Base-by-base conservation (phyloP, 371 early-diverging fungal species). In the Caulochytrium protostelioides region DNA sequence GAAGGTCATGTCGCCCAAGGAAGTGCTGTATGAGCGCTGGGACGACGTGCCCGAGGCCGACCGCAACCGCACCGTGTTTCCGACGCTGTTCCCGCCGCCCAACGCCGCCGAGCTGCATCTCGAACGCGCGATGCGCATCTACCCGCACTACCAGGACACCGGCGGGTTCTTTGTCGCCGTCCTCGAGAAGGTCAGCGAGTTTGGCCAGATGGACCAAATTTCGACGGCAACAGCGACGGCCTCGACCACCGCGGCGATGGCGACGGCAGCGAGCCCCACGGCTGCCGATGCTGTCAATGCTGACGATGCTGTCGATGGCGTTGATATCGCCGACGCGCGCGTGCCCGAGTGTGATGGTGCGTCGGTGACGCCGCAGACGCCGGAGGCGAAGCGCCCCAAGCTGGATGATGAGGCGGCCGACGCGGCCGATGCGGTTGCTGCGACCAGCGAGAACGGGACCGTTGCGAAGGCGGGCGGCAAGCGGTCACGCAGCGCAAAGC, bases 81-180 rank as follows among this genome's bases (percentile, higher is more conserved):
- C 54, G 59, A 20, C 57, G 2, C 32, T 74, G 44, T 90, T 87
- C 58, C 70, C 81, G 29, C 78, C 80, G n/a, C 54, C 52, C 23
- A 72, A 86, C 34, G 72, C 65, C 12, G 53, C 55, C 2, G 55
- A 59, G 16, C 48, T 83, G 36, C 50, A 72, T 28, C 55, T 97
- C 29, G 79, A 86, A 30, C 23, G 32, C 22, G 48, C 30, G 60
- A 41, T 97, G 48, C 75, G 99, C 32, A 70, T 99, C 30, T 82
- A 83, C 49, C 97, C 98, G 30, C 87, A 86, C 40, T 58, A 76
- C 35, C 94, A 98, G 59, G 76, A 99, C 55, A 95, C 97, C 12
- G 99, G 99, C 40, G 98, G 90, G 13, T 99, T 99, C 67, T 99
- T 98, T 66, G 83, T 98, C 17, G 89, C 95, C 24, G 90, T 95